These are phyloP conservation scores for Xylaria curta DNA, from an alignment of 495 filamentous ascomycete genomes.

Conservation along the genomic window DNA sequence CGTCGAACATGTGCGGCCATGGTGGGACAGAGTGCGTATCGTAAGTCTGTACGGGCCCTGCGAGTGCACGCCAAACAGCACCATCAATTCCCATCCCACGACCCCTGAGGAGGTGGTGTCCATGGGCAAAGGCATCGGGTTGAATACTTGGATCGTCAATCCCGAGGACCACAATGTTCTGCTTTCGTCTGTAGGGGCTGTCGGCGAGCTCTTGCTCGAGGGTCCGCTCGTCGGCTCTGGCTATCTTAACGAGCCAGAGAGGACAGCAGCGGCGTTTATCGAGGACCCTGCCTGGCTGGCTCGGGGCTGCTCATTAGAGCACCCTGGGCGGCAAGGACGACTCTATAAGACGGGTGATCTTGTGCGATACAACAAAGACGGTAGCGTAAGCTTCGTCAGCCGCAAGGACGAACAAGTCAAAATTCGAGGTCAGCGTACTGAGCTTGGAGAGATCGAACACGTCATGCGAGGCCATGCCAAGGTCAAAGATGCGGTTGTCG, in stretches of 20 bases:
- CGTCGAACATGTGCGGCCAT: conserved; percentile 56
- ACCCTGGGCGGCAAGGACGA: neutral
- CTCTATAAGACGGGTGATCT: conserved; percentile 69
- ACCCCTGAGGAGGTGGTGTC: conserved; percentile 18
- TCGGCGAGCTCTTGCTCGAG: conserved; percentile 60
- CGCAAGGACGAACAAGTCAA: conserved; percentile 48
- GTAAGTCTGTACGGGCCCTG: conserved; percentile 66
- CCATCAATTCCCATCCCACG: conserved; percentile 25
- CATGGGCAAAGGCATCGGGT: conserved; percentile 31
- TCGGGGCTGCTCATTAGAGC: no score
- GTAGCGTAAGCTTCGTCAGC: conserved; percentile 57
- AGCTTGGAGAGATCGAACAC: conserved; percentile 62
- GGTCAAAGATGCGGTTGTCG: neutral
- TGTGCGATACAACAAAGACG: conserved; percentile 60
- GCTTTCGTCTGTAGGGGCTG: conserved; percentile 29
- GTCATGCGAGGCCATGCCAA: conserved; percentile 48
- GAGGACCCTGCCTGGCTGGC: conserved; percentile 2
- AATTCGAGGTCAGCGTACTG: conserved; percentile 49
- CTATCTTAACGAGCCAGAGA: conserved; percentile 60
- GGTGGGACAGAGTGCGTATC: conserved; percentile 56
- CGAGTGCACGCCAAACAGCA: conserved; percentile 32
- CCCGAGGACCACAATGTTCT: conserved; percentile 26
- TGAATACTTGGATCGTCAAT: conserved; percentile 32
- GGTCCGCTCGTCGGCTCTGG: conserved; percentile 57
- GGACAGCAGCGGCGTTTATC: conserved; percentile 59